These are phyloP conservation scores for Ceriops zippeliana DNA, from an alignment of 345 rosid genomes.

Conservation along the genomic window DNA sequence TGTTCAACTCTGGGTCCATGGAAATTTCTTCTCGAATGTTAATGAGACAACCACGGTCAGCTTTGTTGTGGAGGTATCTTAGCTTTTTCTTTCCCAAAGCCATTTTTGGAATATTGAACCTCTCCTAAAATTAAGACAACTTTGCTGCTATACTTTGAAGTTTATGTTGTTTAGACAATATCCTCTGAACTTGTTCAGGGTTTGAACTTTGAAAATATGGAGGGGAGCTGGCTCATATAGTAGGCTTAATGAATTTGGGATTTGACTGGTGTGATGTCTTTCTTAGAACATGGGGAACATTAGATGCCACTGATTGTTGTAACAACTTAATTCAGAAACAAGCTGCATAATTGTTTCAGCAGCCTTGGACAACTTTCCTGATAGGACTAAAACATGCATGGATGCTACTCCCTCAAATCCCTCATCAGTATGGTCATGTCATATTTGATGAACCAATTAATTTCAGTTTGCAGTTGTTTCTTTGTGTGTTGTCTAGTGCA, in stretches of 20 bases:
- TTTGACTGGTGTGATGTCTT: no score
- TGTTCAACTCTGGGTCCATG: slow-evolving; percentile 34
- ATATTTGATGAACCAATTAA: background rate
- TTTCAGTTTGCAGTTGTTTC: background rate
- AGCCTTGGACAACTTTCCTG: background rate
- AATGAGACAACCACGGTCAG: slow-evolving; percentile 71
- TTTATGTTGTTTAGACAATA: no score
- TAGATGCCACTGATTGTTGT: background rate
- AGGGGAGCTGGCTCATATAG: no score
- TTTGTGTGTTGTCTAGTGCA: background rate
- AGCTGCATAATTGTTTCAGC: background rate
- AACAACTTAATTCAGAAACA: background rate
- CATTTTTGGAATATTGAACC: background rate
- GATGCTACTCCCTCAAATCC: background rate
- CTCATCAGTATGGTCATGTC: background rate
- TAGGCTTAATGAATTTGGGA: no score
- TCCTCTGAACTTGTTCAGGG: no score
- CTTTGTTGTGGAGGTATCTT: slow-evolving; percentile 89
- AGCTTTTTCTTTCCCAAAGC: background rate
- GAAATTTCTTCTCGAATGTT: slow-evolving; percentile 56
- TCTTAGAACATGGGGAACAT: background rate
- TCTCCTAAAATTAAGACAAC: no score
- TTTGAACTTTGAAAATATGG: no score
- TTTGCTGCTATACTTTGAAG: no score
- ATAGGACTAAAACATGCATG: background rate